phyloP scores from a whole-genome alignment of 2,329 filamentous ascomycete species.

The Curvularia spicifera region DNA sequence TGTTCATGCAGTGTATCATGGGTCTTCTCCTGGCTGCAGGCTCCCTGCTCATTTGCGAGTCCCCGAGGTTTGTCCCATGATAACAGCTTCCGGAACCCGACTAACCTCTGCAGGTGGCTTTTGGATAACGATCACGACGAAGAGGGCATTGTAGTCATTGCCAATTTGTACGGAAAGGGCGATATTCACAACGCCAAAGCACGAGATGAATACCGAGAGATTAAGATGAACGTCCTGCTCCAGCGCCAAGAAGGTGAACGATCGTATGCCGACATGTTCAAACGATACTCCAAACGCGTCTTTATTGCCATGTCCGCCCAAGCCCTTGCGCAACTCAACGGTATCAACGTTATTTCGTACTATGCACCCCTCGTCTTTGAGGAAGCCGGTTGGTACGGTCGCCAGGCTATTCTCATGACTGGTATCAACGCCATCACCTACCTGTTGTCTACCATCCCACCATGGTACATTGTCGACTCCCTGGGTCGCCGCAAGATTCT shows the following conservation, averaged over 20 bases:
- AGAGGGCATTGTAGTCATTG: slow-evolving; percentile 97
- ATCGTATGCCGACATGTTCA: slow-evolving; percentile 93
- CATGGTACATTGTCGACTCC: slow-evolving; percentile 94
- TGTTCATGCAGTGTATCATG: slow-evolving; percentile 95
- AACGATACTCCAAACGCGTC: slow-evolving; percentile 85
- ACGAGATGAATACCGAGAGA: slow-evolving; percentile 94
- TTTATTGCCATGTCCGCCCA: slow-evolving; percentile 99
- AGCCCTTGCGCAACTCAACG: slow-evolving; percentile 92
- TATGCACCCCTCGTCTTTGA: slow-evolving; percentile 97
- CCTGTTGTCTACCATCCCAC: slow-evolving; percentile 87
- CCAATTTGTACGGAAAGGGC: slow-evolving; percentile 93
- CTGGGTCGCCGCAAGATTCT: slow-evolving; percentile 91
- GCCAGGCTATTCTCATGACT: slow-evolving; percentile 93
- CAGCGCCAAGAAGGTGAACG: slow-evolving; percentile 95
- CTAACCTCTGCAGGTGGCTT: slow-evolving; percentile 74
- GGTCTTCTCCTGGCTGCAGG: slow-evolving; percentile 82
- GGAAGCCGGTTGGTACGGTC: slow-evolving; percentile 92
- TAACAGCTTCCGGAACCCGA: neutral
- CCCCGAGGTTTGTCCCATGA: slow-evolving; percentile 73
- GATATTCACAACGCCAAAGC: slow-evolving; percentile 94
- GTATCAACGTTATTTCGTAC: slow-evolving; percentile 99
- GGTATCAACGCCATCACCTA: slow-evolving; percentile 95
- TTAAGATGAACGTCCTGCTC: slow-evolving; percentile 96
- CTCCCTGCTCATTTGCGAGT: slow-evolving; percentile 93
- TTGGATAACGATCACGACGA: slow-evolving; percentile 98